A percentile compares a stretch with the other conserved stretches of the same genome.
Conservation (phyloP, 352 stramenopile species). For the Aphanomyces euteiches region DNA sequence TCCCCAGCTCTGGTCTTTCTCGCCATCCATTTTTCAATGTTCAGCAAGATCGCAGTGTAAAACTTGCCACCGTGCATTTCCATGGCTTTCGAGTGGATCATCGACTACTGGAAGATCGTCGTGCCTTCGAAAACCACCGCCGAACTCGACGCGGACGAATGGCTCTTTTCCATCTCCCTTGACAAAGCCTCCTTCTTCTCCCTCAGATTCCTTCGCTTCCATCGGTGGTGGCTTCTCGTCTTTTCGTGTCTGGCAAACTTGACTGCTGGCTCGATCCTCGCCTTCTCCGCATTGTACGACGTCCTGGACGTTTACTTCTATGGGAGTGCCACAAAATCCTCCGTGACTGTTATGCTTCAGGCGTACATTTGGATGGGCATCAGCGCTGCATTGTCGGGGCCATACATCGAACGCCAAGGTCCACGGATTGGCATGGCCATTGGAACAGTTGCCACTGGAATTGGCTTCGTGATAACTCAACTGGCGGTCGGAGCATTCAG, state of each 20-base stretch:
- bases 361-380: conserved; percentile 5
- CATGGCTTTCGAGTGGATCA: background rate
- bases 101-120: conserved; percentile 9
- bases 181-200: background rate
- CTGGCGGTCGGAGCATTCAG: background rate
- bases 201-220: background rate
- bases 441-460: background rate
- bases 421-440: background rate
- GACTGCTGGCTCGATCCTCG: conserved; percentile 14
- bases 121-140: conserved; percentile 13
- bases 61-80: background rate
- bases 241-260: conserved; percentile 8
- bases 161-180: conserved; percentile 11
- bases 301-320: conserved; percentile 25
- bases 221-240: background rate
- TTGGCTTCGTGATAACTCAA: conserved; percentile 10
- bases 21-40: too few relatives aligned
- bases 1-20: too few relatives aligned
- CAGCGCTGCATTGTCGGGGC: background rate
- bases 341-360: conserved; percentile 20
- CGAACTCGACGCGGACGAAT: conserved; percentile 16
- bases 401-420: conserved; percentile 19
- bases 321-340: background rate
- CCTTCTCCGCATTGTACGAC: conserved; percentile 25
- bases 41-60: too few relatives aligned